Evolutionary conservation across 1,284 basidiomycete species (phyloP).

Genomic region (Phylloporus sp.): DNA sequence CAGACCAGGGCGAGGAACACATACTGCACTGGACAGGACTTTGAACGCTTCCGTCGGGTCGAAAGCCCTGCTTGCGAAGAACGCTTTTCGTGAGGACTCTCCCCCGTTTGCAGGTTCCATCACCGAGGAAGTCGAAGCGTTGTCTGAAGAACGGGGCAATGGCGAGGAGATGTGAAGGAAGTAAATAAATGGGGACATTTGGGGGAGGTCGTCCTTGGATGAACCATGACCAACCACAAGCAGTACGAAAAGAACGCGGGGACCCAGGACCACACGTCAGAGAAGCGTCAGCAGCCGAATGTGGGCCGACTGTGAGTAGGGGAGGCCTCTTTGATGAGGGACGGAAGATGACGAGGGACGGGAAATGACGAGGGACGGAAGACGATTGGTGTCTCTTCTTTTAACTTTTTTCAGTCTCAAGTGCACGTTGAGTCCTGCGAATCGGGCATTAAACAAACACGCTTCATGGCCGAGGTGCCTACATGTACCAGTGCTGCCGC

Average conservation of each 20-base stretch:
- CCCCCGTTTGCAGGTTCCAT: conserved; percentile 71
- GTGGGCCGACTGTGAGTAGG: conserved; percentile 59
- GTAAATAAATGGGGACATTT: conserved; percentile 54
- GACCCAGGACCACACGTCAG: conserved; percentile 58
- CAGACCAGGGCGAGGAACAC: conserved; percentile 32
- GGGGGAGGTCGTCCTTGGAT: conserved; percentile 46
- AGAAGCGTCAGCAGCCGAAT: conserved; percentile 60
- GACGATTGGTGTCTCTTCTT: conserved; percentile 29
- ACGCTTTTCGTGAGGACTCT: conserved; percentile 65
- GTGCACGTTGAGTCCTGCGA: conserved; percentile 34
- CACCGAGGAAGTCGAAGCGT: conserved; percentile 71
- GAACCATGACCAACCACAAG: conserved; percentile 45
- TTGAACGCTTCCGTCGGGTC: conserved; percentile 79
- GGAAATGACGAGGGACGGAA: conserved; percentile 26
- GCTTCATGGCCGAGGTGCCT: conserved; percentile 31
- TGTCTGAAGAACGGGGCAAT: conserved; percentile 67
- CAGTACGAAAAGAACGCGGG: conserved; percentile 58
- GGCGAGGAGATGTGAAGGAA: conserved; percentile 56
- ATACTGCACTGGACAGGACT: conserved; percentile 72
- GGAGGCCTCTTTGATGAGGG: conserved; percentile 28
- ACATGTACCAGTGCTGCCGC: conserved; percentile 11
- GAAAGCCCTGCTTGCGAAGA: conserved; percentile 67
- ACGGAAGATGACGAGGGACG: conserved; percentile 19
- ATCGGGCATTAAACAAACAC: conserved; percentile 28
- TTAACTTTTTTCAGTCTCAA: conserved; percentile 23